phyloP scores from a whole-genome alignment of 495 filamentous ascomycete species.

The Penicillium steckii region DNA sequence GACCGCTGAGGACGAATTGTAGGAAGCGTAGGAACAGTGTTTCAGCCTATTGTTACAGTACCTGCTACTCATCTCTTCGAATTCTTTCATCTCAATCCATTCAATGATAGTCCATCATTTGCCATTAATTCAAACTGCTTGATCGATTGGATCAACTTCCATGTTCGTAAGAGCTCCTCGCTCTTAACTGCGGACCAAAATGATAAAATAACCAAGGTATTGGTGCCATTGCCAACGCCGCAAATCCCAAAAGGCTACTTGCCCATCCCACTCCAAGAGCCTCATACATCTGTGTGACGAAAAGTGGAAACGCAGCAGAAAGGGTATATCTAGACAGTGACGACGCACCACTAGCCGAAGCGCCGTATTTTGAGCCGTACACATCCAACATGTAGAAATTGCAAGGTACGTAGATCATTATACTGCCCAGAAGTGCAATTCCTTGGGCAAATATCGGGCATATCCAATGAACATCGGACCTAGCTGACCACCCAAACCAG shows the following conservation, averaged over 20 bases:
- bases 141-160: neutral
- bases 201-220: conserved; percentile 33
- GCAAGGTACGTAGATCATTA: conserved; percentile 17
- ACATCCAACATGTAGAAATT: conserved; percentile 56
- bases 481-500: conserved; percentile 50
- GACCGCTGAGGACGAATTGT: no score
- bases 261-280: conserved; percentile 58
- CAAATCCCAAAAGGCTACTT: conserved; percentile 42
- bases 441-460: conserved; percentile 37
- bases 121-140: no score
- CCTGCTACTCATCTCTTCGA: no score
- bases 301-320: conserved; percentile 64
- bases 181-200: neutral
- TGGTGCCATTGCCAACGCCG: conserved; percentile 37
- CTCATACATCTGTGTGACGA: conserved; percentile 48
- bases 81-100: no score
- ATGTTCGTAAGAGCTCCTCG: neutral
- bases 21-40: no score
- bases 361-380: conserved; percentile 55
- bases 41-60: no score
- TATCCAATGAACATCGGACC: conserved; percentile 48
- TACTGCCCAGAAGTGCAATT: conserved; percentile 10
- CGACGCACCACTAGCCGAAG: conserved; percentile 61
- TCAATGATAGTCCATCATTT: no score
- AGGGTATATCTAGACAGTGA: conserved; percentile 58